Conservation (phyloP, 495 filamentous ascomycete genomes). For the Wilcoxina mikolae region DNA sequence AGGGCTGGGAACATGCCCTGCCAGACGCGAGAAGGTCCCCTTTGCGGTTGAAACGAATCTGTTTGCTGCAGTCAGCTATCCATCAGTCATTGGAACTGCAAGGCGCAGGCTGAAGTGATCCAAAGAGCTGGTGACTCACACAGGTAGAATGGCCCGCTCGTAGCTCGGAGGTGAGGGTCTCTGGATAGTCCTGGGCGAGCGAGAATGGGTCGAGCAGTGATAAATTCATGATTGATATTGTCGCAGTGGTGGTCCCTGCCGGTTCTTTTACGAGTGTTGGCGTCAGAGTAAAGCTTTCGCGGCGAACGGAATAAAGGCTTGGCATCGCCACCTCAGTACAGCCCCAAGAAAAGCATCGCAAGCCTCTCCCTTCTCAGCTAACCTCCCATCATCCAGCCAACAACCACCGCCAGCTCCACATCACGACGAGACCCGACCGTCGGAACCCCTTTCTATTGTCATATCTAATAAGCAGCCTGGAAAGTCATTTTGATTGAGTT, state of each 20-base stretch:
- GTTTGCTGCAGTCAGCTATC: conserved; percentile 49
- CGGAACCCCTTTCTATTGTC: not conserved
- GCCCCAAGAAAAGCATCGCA: not conserved
- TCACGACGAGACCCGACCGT: not conserved
- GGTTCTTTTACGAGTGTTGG: not conserved
- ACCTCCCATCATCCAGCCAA: not conserved
- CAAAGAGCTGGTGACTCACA: conserved; percentile 14
- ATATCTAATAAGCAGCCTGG: not conserved
- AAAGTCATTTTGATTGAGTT: no score
- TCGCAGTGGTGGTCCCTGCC: not conserved
- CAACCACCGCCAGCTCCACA: not conserved
- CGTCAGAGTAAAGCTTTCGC: not conserved
- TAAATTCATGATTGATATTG: conserved; percentile 48
- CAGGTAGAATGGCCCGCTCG: conserved; percentile 52
- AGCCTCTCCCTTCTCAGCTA: not conserved
- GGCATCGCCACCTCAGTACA: conserved; percentile 1
- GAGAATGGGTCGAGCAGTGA: conserved; percentile 66
- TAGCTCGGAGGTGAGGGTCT: conserved; percentile 69
- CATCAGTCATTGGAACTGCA: conserved; percentile 14
- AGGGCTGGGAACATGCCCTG: conserved; percentile 40
- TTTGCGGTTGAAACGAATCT: conserved; percentile 76
- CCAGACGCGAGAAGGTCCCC: conserved; percentile 90
- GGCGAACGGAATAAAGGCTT: not conserved
- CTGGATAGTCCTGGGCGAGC: conserved; percentile 89
- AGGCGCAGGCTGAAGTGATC: conserved; percentile 5